Percentiles rank a stretch among this genome's conserved stretches.
These are phyloP conservation scores for Solanum chmielewskii DNA, from an alignment of 257 asterid species.

Conservation along the genomic window DNA sequence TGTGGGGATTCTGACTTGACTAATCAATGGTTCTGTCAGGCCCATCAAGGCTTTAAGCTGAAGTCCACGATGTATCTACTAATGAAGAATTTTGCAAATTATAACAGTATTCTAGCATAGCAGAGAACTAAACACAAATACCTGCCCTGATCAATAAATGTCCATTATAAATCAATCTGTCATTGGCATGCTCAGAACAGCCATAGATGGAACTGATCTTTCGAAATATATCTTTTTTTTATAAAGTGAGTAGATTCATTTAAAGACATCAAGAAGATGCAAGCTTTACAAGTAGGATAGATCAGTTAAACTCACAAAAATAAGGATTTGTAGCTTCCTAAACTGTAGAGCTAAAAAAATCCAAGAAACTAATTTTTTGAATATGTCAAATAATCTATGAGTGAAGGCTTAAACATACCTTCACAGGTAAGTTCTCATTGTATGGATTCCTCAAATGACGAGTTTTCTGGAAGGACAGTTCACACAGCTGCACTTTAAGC, in stretches of 20 bases:
- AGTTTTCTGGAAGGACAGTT: slow-evolving; percentile 65
- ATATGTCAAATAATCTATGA: not conserved
- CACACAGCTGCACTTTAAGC: slow-evolving; percentile 51
- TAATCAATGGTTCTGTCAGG: not conserved
- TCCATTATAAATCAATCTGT: not conserved
- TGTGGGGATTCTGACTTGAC: not conserved
- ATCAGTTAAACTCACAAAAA: not conserved
- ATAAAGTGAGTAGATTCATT: not conserved
- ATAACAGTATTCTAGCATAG: not conserved
- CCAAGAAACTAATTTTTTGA: not conserved
- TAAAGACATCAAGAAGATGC: not conserved
- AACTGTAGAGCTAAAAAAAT: not conserved
- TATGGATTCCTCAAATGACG: slow-evolving; percentile 71
- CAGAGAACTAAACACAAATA: not conserved
- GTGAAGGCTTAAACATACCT: slow-evolving; percentile 27
- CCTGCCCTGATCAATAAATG: not conserved
- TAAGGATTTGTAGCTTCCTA: not conserved
- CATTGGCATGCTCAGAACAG: not conserved
- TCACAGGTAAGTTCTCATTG: slow-evolving; percentile 71
- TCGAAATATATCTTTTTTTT: not conserved
- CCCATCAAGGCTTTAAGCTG: not conserved
- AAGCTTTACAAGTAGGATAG: not conserved
- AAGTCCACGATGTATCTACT: not conserved
- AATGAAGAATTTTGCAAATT: not conserved
- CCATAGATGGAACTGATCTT: not conserved